Evolutionary conservation across 2,329 filamentous ascomycete genomes (phyloP).

Genomic region (Exophiala viscosa): DNA sequence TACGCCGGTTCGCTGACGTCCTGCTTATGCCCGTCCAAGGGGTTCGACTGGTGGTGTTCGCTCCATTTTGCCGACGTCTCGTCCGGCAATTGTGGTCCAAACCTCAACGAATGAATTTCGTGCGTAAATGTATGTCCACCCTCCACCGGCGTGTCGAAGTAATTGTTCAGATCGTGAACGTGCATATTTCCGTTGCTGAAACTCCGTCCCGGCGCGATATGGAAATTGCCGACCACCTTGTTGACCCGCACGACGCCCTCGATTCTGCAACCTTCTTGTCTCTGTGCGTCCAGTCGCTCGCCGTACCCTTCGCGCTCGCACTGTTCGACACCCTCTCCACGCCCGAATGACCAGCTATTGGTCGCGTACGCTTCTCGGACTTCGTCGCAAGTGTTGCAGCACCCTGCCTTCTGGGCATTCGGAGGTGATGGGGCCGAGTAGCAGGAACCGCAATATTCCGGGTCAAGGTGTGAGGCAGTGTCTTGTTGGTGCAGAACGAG

Average conservation of each 20-base stretch:
- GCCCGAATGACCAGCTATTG: constrained; percentile 88
- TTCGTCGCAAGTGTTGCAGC: constrained; percentile 96
- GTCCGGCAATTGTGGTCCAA: constrained; percentile 85
- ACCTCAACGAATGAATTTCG: constrained; percentile 80
- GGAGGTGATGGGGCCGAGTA: constrained; percentile 76
- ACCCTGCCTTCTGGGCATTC: constrained; percentile 73
- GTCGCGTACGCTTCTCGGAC: constrained; percentile 90
- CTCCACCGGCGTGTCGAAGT: constrained; percentile 69
- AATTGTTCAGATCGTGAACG: constrained; percentile 95
- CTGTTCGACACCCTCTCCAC: constrained; percentile 89
- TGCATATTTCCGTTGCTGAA: constrained; percentile 98
- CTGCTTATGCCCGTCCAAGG: constrained; percentile 77
- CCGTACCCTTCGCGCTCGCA: constrained; percentile 92
- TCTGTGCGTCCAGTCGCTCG: constrained; percentile 80
- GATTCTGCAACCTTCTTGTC: constrained; percentile 88
- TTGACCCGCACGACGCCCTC: constrained; percentile 91
- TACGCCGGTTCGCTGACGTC: constrained; percentile 74
- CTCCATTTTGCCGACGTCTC: constrained; percentile 70
- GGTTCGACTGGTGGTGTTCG: constrained; percentile 81
- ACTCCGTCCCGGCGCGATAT: constrained; percentile 90
- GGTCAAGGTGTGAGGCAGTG: constrained; percentile 76
- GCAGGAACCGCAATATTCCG: constrained; percentile 88
- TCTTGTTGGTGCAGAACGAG: constrained; percentile 67
- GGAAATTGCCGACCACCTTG: constrained; percentile 98
- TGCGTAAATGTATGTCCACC: constrained; percentile 84